A percentile compares a stretch with the other conserved stretches of the same genome.
Evolutionary conservation across 257 asterid genomes (phyloP).

Genomic region (Solanum raphanifolium): DNA sequence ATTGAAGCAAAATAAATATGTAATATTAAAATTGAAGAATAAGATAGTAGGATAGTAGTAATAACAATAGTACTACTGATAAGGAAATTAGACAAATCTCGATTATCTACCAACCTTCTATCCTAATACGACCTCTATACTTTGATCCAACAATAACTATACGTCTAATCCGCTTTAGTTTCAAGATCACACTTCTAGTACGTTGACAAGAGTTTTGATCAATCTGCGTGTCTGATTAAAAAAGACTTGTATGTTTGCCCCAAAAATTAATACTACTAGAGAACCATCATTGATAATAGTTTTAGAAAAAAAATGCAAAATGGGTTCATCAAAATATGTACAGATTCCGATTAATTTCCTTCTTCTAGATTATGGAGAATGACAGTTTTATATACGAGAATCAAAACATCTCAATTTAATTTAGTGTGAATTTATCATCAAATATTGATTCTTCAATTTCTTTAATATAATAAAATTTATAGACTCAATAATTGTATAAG

Average conservation of each 20-base stretch:
- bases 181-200: background rate
- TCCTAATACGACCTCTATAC: background rate
- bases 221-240: too few species aligned
- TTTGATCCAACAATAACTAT: background rate
- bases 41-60: background rate
- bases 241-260: too few species aligned
- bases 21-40: background rate
- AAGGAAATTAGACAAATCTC: background rate
- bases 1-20: background rate
- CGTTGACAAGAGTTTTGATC: background rate
- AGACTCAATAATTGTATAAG: background rate
- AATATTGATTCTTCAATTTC: background rate
- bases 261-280: too few species aligned
- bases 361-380: background rate
- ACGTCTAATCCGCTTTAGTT: background rate
- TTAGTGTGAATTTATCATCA: background rate
- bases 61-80: background rate
- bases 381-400: background rate
- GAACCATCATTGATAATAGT: too few species aligned
- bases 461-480: background rate
- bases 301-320: too few species aligned
- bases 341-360: background rate
- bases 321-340: background rate
- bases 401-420: background rate
- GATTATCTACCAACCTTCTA: background rate